Percentiles rank a stretch among this genome's conserved stretches.
Conservation (phyloP, 169 alveolate species). For the Eimeria sp. region DNA sequence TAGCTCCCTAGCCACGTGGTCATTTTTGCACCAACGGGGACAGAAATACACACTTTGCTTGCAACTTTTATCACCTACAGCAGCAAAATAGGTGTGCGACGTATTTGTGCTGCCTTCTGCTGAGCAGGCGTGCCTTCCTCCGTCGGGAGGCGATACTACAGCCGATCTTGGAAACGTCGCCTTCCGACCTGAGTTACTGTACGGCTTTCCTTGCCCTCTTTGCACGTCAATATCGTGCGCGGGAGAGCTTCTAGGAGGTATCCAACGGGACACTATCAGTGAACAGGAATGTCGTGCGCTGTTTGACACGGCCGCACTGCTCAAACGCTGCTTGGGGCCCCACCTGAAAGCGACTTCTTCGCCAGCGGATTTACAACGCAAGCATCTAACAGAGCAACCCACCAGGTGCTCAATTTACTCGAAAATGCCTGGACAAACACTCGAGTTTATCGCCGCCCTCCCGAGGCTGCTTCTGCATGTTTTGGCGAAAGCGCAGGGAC, state of each 20-base stretch:
- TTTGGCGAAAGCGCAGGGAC: constrained; percentile 4
- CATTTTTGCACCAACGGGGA: not conserved
- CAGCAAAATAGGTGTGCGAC: not conserved
- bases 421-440: not conserved
- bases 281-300: not conserved
- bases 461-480: constrained; percentile 5
- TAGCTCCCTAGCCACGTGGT: not conserved
- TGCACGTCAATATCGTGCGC: constrained; percentile 22
- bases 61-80: not conserved
- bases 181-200: constrained; percentile 13
- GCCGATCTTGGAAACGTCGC: not conserved
- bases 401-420: not conserved
- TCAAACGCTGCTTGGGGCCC: constrained; percentile 15
- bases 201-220: constrained; percentile 21
- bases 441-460: constrained; percentile 5
- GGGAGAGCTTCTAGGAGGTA: not conserved
- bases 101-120: not conserved
- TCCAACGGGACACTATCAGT: not conserved
- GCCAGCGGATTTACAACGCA: not conserved
- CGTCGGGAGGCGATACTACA: not conserved
- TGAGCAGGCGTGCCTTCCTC: constrained; percentile 46
- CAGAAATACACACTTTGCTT: not conserved
- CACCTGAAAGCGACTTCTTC: not conserved
- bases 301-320: not conserved
- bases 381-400: not conserved